These are phyloP conservation scores for Neocatenulostroma microsporum DNA, from an alignment of 2,329 filamentous ascomycete species.

Conservation along the genomic window DNA sequence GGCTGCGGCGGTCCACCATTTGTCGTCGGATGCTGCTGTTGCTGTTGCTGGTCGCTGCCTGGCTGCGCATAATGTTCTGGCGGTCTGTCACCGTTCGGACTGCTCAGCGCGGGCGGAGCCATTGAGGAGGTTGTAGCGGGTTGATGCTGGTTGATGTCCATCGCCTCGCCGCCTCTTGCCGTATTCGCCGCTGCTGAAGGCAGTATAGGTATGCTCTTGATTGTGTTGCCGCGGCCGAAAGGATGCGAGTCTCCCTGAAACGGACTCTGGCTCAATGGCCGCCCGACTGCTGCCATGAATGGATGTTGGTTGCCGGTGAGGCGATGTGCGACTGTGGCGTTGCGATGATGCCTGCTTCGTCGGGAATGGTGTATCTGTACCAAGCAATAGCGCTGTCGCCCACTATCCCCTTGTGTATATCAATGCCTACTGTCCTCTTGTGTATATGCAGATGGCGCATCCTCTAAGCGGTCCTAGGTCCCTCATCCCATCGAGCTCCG, in stretches of 20 bases:
- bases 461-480: too few relatives aligned
- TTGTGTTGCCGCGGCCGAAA: constrained; percentile 14
- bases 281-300: constrained; percentile 39
- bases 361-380: too few relatives aligned
- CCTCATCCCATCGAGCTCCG: too few relatives aligned
- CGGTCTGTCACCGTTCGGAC: constrained; percentile 21
- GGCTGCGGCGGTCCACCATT: constrained; percentile 39
- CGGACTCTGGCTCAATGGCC: constrained; percentile 30
- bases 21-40: constrained; percentile 9
- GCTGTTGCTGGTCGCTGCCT: constrained; percentile 11
- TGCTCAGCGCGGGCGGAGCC: constrained; percentile 22
- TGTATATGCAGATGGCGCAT: too few relatives aligned
- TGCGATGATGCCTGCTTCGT: too few relatives aligned
- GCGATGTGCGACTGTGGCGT: too few relatives aligned
- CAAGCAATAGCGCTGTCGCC: too few relatives aligned
- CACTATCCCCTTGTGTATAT: too few relatives aligned
- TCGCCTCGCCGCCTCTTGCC: constrained; percentile 17
- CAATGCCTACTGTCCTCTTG: too few relatives aligned
- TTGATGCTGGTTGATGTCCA: constrained; percentile 24
- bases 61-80: constrained; percentile 13
- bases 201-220: constrained; percentile 25
- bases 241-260: constrained; percentile 21
- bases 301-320: too few relatives aligned
- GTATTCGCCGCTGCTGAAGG: constrained; percentile 19
- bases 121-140: constrained; percentile 16